Percentiles rank a stretch among this genome's conserved stretches.
phyloP scores from a whole-genome alignment of 441 rosid genomes.

The Gossypium gossypioides region DNA sequence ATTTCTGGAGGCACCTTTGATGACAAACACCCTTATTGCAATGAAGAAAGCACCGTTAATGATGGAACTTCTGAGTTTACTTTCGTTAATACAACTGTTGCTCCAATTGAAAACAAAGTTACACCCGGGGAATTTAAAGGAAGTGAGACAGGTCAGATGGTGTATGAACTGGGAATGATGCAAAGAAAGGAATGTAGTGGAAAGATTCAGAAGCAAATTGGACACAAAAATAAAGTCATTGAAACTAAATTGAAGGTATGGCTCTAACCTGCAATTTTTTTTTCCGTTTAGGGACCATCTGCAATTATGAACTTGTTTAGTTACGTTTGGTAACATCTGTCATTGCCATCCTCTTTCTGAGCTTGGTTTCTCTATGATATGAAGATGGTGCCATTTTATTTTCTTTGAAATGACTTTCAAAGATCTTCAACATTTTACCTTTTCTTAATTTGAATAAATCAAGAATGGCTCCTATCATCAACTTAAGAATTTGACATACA shows the following conservation, averaged over 20 bases:
- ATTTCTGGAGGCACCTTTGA: conserved; percentile 22
- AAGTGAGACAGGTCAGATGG: conserved; percentile 17
- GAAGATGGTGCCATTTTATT: background rate
- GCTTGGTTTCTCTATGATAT: background rate
- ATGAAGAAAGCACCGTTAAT: conserved; percentile 16
- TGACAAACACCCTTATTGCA: conserved; percentile 11
- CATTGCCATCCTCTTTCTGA: background rate
- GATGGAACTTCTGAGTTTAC: conserved; percentile 8
- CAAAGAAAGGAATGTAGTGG: conserved; percentile 17
- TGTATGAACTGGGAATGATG: conserved; percentile 23
- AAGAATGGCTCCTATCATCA: background rate
- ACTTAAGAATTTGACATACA: background rate
- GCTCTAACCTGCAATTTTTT: background rate
- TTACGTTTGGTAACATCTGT: background rate
- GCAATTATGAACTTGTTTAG: background rate
- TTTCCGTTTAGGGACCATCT: background rate
- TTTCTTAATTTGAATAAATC: background rate
- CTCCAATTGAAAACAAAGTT: conserved; percentile 7
- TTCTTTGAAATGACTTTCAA: conserved; percentile 2
- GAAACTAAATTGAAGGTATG: conserved; percentile 40
- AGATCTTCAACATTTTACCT: background rate
- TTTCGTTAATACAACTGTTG: conserved; percentile 4
- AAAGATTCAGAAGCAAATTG: conserved; percentile 23
- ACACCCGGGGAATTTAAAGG: conserved; percentile 19
- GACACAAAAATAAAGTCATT: conserved; percentile 24